Conservation (phyloP, 2,329 filamentous ascomycete genomes). For the Alternaria burnsii region DNA sequence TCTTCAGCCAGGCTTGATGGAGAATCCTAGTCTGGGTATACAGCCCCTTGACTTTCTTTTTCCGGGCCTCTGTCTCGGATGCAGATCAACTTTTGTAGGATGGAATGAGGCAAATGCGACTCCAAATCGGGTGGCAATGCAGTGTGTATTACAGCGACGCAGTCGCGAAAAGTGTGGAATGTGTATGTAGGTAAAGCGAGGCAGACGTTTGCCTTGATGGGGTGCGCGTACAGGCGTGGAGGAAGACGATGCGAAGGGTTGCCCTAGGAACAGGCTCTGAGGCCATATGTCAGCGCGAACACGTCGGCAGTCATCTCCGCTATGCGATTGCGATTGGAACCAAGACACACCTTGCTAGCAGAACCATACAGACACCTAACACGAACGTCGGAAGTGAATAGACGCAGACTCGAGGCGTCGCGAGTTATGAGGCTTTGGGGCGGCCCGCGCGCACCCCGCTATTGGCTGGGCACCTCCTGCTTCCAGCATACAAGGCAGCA, state of each 20-base stretch:
- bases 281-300: constrained; percentile 28
- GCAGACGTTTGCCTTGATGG: constrained; percentile 31
- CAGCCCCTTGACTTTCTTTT: not conserved
- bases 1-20: not conserved
- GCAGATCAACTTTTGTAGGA: not conserved
- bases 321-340: constrained; percentile 17
- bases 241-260: constrained; percentile 31
- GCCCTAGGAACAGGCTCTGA: constrained; percentile 30
- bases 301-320: not conserved
- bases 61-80: not conserved
- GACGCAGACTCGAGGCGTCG: constrained; percentile 26
- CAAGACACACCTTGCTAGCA: constrained; percentile 22
- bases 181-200: constrained; percentile 16
- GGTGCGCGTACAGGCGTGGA: constrained; percentile 12
- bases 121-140: not conserved
- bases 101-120: not conserved
- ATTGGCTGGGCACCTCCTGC: constrained; percentile 15
- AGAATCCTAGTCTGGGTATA: not conserved
- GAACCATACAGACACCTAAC: constrained; percentile 16
- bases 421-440: constrained; percentile 31
- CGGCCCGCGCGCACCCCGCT: constrained; percentile 12
- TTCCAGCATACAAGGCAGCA: constrained; percentile 1
- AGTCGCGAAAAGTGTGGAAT: not conserved
- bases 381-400: constrained; percentile 24
- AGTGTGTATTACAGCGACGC: constrained; percentile 10